A percentile compares a stretch with the other conserved stretches of the same genome.
These are phyloP conservation scores for Bassia scoparia DNA, from an alignment of 148 eudicot species.

Conservation along the genomic window DNA sequence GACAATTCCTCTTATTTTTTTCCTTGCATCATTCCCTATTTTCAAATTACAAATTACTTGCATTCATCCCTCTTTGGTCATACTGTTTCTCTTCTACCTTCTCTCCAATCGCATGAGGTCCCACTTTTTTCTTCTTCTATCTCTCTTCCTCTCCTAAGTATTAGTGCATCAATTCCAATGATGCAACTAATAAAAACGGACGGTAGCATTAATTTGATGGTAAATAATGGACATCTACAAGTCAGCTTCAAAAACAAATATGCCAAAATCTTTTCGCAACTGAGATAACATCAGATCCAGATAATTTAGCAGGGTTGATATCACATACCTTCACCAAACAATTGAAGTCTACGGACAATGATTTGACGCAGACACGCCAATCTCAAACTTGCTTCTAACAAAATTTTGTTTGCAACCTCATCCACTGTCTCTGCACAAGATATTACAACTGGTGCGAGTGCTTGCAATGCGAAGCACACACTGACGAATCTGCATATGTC, in stretches of 20 bases:
- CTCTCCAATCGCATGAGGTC: too few species aligned
- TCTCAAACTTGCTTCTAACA: conserved; percentile 65
- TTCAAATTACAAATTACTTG: too few species aligned
- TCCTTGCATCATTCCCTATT: too few species aligned
- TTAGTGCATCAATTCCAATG: too few species aligned
- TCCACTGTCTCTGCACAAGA: conserved; percentile 79
- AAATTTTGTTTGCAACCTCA: conserved; percentile 53
- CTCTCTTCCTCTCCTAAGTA: too few species aligned
- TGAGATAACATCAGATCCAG: neutral
- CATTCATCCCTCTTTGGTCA: too few species aligned
- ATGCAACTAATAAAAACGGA: too few species aligned
- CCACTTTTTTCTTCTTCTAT: too few species aligned
- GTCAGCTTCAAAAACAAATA: neutral
- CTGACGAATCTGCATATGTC: conserved; percentile 86
- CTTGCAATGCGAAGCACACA: conserved; percentile 91
- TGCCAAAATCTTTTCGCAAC: neutral
- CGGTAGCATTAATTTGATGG: too few species aligned
- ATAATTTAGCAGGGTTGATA: neutral
- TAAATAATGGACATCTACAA: neutral
- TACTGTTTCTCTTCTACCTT: too few species aligned
- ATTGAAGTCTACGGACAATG: conserved; percentile 55
- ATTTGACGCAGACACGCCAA: conserved; percentile 63
- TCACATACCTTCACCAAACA: conserved; percentile 62
- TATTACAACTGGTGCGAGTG: conserved; percentile 71
- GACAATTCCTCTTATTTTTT: too few species aligned